Conservation (phyloP, 768 basidiomycete species). For the Cystoderma amianthinum region DNA sequence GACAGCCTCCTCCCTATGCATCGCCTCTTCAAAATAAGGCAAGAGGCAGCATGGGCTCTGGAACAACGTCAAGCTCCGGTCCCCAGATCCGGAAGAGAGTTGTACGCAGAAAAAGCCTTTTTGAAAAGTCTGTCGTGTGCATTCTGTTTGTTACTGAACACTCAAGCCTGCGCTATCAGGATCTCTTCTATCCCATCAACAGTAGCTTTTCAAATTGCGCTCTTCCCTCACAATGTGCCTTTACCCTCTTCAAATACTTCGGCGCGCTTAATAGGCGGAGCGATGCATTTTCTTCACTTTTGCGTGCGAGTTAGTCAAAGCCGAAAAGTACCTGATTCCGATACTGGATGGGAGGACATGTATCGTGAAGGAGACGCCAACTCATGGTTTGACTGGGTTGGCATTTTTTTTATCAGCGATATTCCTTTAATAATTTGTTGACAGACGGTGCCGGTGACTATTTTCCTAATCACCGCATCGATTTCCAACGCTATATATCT, state of each 20-base stretch:
- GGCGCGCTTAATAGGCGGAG: constrained; percentile 58
- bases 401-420: constrained; percentile 11
- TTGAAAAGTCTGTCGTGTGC: constrained; percentile 46
- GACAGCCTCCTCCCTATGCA: constrained; percentile 65
- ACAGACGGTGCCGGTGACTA: constrained; percentile 65
- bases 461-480: constrained; percentile 47
- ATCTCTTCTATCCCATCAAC: constrained; percentile 60
- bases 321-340: constrained; percentile 52
- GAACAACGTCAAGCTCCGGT: constrained; percentile 17
- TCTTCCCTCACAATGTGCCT: constrained; percentile 79
- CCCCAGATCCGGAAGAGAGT: constrained; percentile 42
- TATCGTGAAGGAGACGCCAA: constrained; percentile 57
- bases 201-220: constrained; percentile 71
- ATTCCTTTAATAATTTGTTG: constrained; percentile 2
- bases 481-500: constrained; percentile 58
- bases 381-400: constrained; percentile 80
- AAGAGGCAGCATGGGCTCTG: constrained; percentile 31
- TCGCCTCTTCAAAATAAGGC: constrained; percentile 47
- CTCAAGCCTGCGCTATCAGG: constrained; percentile 25
- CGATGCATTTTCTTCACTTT: constrained; percentile 64
- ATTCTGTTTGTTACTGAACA: background rate
- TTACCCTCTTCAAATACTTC: constrained; percentile 60
- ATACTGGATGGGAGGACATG: constrained; percentile 76
- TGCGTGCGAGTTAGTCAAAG: constrained; percentile 54
- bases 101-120: constrained; percentile 55